Conservation (phyloP, 257 asterid genomes). For the Primulina huaijiensis region DNA sequence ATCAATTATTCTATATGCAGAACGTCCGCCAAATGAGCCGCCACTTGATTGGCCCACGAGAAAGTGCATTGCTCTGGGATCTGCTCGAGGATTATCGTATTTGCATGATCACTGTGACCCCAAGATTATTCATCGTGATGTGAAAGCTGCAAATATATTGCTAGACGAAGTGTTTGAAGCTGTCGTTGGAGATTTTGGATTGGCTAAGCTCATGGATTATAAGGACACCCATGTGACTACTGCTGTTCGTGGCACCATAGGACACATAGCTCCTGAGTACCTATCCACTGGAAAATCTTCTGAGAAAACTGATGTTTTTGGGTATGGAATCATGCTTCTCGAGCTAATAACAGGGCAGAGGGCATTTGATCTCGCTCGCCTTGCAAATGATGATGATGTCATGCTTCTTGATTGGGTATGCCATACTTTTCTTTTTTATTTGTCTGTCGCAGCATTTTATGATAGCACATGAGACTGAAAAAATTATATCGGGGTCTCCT, state of each 20-base stretch:
- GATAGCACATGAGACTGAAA: not conserved
- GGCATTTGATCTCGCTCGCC: conserved; percentile 58
- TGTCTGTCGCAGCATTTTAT: not conserved
- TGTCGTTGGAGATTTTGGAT: conserved; percentile 59
- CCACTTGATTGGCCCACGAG: conserved; percentile 54
- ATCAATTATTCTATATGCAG: conserved; percentile 28
- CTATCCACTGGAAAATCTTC: conserved; percentile 59
- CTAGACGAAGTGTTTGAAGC: conserved; percentile 62
- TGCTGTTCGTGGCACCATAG: conserved; percentile 63
- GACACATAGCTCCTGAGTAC: conserved; percentile 61
- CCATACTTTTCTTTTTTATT: not conserved
- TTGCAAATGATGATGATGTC: conserved; percentile 57
- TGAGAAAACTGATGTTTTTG: conserved; percentile 58
- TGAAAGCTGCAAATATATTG: conserved; percentile 55
- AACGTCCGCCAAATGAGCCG: conserved; percentile 45
- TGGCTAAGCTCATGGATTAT: conserved; percentile 60
- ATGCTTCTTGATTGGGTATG: conserved; percentile 55
- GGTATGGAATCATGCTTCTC: conserved; percentile 58
- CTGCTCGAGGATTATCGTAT: conserved; percentile 52
- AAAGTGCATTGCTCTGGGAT: conserved; percentile 52
- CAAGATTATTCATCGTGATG: conserved; percentile 55
- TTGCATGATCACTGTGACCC: conserved; percentile 64
- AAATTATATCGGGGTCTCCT: not conserved
- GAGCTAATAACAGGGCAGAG: conserved; percentile 60
- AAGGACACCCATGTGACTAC: conserved; percentile 58